These are phyloP conservation scores for Dothistroma septosporum DNA, from an alignment of 2,329 filamentous ascomycete genomes.

Conservation along the genomic window DNA sequence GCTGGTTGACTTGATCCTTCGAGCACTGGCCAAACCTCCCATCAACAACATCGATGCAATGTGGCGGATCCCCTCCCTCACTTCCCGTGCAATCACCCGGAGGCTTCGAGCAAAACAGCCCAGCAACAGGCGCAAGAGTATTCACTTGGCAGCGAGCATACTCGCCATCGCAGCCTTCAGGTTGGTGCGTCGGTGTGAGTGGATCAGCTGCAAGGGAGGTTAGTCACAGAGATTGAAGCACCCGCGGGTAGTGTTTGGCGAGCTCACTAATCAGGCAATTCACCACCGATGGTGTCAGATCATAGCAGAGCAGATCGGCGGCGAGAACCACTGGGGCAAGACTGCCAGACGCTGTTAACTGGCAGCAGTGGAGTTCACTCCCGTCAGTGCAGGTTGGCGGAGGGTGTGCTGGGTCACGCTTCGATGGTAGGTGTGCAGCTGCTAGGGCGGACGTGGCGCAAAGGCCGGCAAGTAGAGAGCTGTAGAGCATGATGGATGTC, in stretches of 20 bases:
- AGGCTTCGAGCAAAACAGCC: conserved; percentile 20
- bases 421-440: background rate
- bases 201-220: background rate
- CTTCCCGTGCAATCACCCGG: conserved; percentile 16
- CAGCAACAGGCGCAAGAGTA: conserved; percentile 11
- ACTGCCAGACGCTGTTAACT: conserved; percentile 8
- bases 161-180: conserved; percentile 12
- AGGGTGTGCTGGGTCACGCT: background rate
- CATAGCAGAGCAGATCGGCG: conserved; percentile 18
- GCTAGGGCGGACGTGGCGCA: background rate
- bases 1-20: background rate
- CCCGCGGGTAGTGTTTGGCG: background rate
- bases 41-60: background rate
- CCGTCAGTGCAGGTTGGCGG: conserved; percentile 17
- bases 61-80: conserved; percentile 3
- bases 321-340: conserved; percentile 10
- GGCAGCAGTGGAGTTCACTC: conserved; percentile 21
- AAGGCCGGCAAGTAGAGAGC: background rate
- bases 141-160: conserved; percentile 22
- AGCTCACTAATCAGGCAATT: conserved; percentile 20
- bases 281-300: conserved; percentile 20
- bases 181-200: background rate
- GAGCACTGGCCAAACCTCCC: background rate
- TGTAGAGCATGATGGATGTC: background rate
- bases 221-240: background rate